Conservation (phyloP, 306 rosid genomes). For the Acmispon strigosus region DNA sequence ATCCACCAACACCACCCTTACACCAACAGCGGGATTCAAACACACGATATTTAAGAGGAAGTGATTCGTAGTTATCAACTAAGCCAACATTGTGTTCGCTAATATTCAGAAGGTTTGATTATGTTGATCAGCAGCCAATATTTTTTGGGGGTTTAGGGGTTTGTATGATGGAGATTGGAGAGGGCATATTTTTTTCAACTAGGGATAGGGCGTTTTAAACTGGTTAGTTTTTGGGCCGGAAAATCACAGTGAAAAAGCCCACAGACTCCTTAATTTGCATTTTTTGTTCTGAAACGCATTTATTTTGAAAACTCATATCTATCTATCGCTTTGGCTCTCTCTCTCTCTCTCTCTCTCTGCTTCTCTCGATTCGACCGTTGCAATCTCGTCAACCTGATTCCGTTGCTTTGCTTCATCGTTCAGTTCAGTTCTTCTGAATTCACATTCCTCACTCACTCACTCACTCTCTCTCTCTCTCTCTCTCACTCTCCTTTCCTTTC, state of each 20-base stretch:
- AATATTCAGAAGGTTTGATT: too few species aligned
- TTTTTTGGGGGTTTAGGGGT: too few species aligned
- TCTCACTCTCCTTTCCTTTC: neutral
- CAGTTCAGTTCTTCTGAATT: constrained; percentile 18
- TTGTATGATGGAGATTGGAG: too few species aligned
- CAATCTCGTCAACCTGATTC: neutral
- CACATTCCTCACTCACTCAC: neutral
- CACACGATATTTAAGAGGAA: too few species aligned
- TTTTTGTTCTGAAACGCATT: neutral
- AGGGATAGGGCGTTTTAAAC: too few species aligned
- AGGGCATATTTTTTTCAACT: too few species aligned
- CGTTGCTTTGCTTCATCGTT: neutral
- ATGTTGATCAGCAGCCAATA: too few species aligned
- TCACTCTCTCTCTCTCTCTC: neutral
- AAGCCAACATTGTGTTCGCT: too few species aligned
- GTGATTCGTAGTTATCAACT: too few species aligned
- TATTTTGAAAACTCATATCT: neutral
- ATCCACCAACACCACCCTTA: too few species aligned
- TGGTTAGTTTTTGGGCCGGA: neutral
- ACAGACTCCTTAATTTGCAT: neutral
- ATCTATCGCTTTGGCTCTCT: neutral
- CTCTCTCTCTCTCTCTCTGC: too few species aligned
- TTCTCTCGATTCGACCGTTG: constrained; percentile 18
- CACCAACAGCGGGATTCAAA: too few species aligned
- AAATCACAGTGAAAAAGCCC: neutral